Conservation (phyloP, 2,329 filamentous ascomycete species). For the Immersiporthe knoxdaviesiana region DNA sequence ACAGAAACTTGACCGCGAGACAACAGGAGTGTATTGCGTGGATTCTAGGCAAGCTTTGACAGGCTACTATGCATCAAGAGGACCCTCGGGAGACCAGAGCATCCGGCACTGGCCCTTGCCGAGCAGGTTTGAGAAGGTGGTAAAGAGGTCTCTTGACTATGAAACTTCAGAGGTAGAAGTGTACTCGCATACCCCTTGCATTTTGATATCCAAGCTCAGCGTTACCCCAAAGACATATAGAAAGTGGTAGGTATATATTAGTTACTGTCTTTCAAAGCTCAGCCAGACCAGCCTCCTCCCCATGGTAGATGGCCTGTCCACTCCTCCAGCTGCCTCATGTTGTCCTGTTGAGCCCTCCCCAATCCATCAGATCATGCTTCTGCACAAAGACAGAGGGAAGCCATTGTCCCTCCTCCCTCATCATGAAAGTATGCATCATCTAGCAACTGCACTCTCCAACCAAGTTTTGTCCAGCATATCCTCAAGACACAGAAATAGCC, state of each 20-base stretch:
- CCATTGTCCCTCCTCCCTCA: slow-evolving; percentile 6
- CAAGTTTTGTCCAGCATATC: background rate
- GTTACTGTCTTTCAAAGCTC: slow-evolving; percentile 16
- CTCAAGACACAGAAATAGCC: slow-evolving; percentile 9
- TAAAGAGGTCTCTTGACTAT: background rate
- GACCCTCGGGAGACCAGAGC: background rate
- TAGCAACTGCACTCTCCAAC: background rate
- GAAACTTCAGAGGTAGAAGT: too few species aligned
- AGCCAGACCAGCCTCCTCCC: slow-evolving; percentile 9
- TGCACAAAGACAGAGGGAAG: slow-evolving; percentile 22
- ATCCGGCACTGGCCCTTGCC: background rate
- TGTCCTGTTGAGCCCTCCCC: background rate
- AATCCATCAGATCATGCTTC: slow-evolving; percentile 11
- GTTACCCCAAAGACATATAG: background rate
- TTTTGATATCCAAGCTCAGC: background rate
- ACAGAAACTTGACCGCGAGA: background rate
- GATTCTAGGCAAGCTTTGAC: background rate
- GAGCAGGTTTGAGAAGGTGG: background rate
- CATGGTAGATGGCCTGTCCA: slow-evolving; percentile 9
- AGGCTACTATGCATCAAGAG: background rate
- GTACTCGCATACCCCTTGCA: background rate
- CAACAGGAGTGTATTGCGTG: background rate
- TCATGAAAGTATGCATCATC: slow-evolving; percentile 2
- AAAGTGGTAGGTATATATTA: slow-evolving; percentile 28
- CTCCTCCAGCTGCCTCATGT: slow-evolving; percentile 17